A percentile compares a stretch with the other conserved stretches of the same genome.
Evolutionary conservation across 2,329 filamentous ascomycete genomes (phyloP).

Genomic region (Aspergillus hiratsukae): DNA sequence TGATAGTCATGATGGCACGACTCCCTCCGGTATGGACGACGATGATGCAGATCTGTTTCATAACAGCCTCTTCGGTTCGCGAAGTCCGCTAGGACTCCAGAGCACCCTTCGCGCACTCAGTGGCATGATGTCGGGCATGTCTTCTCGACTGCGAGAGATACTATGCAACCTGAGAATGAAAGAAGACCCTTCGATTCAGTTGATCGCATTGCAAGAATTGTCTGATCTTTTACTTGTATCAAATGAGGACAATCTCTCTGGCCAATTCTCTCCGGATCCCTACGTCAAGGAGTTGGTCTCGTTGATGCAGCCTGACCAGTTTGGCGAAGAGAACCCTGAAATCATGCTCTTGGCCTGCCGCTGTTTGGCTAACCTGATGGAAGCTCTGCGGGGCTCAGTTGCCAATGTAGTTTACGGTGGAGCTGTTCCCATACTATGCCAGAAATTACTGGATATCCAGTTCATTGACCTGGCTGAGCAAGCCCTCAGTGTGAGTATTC

Average conservation of each 20-base stretch:
- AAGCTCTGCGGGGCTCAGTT: conserved; percentile 85
- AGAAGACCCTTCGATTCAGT: conserved; percentile 79
- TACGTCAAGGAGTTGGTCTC: conserved; percentile 92
- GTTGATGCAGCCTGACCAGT: conserved; percentile 86
- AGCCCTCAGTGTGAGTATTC: conserved; percentile 66
- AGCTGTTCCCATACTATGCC: conserved; percentile 88
- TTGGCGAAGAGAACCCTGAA: conserved; percentile 86
- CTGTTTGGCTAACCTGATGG: conserved; percentile 95
- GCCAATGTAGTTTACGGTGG: conserved; percentile 97
- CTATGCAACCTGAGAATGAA: conserved; percentile 72
- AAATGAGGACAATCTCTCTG: conserved; percentile 92
- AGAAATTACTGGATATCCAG: conserved; percentile 90
- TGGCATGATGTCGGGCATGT: conserved; percentile 86
- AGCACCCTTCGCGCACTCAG: conserved; percentile 80
- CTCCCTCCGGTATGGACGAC: conserved; percentile 48
- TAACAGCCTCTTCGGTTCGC: conserved; percentile 59
- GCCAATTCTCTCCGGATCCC: conserved; percentile 88
- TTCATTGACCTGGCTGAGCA: conserved; percentile 98
- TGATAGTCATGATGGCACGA: conserved; percentile 63
- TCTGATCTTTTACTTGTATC: conserved; percentile 91
- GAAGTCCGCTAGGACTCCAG: conserved; percentile 64
- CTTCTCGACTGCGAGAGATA: conserved; percentile 72
- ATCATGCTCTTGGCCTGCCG: conserved; percentile 96
- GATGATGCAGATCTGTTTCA: conserved; percentile 60
- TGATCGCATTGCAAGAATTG: conserved; percentile 87